phyloP scores from a whole-genome alignment of 2,329 filamentous ascomycete genomes.

The Pseudomassariella vexata region DNA sequence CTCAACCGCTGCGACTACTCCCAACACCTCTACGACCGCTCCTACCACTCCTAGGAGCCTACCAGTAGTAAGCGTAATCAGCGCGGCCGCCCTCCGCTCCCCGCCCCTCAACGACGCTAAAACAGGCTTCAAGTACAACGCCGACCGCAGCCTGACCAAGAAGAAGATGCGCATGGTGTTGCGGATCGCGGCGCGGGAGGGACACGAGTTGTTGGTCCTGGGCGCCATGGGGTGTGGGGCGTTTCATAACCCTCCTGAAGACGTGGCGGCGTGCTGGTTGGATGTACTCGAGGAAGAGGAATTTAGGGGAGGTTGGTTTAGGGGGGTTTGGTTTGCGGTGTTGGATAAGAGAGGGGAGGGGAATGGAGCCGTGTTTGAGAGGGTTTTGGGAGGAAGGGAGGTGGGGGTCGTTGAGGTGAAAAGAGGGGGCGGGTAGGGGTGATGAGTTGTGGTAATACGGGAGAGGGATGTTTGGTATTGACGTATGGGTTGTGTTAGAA shows the following conservation, averaged over 20 bases:
- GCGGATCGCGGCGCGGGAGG: constrained; percentile 50
- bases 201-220: constrained; percentile 55
- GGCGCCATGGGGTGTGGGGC: constrained; percentile 66
- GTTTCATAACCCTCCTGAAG: constrained; percentile 55
- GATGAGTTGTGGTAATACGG: too few species aligned
- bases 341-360: constrained; percentile 37
- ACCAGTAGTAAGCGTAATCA: constrained; percentile 36
- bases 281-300: constrained; percentile 56
- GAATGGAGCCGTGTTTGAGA: constrained; percentile 46
- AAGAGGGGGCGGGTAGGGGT: too few species aligned
- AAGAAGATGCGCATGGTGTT: constrained; percentile 58
- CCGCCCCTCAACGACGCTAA: constrained; percentile 12
- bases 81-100: constrained; percentile 25
- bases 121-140: constrained; percentile 31
- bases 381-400: constrained; percentile 30
- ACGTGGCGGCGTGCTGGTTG: constrained; percentile 58
- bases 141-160: constrained; percentile 49
- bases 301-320: constrained; percentile 60
- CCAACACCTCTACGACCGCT: neutral
- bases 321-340: constrained; percentile 59
- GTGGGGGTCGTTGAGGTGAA: too few species aligned
- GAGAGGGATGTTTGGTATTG: too few species aligned
- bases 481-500: too few species aligned
- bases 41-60: constrained; percentile 11
- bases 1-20: neutral